Evolutionary conservation across 768 basidiomycete species (phyloP).

Genomic region (Tephrocybe sp.): DNA sequence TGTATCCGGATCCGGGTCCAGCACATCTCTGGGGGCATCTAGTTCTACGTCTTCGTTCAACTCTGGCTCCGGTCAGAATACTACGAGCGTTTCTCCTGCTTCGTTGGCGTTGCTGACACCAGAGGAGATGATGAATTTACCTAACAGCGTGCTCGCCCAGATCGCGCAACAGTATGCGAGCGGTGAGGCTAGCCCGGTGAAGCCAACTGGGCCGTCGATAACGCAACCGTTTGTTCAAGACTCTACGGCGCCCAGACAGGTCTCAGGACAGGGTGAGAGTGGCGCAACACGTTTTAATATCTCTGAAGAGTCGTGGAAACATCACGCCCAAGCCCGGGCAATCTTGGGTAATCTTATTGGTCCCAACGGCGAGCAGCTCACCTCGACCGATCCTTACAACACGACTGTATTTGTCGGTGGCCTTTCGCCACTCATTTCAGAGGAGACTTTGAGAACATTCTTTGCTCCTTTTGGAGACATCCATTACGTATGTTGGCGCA

Average conservation of each 20-base stretch:
- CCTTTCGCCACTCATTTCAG: conserved; percentile 81
- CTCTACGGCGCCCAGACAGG: conserved; percentile 29
- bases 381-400: conserved; percentile 92
- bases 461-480: conserved; percentile 93
- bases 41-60: conserved; percentile 50
- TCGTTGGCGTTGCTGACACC: conserved; percentile 46
- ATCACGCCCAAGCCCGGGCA: conserved; percentile 78
- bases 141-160: conserved; percentile 44
- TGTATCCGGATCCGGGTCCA: conserved; percentile 42
- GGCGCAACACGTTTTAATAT: conserved; percentile 53
- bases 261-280: conserved; percentile 30
- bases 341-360: conserved; percentile 83
- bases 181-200: conserved; percentile 29
- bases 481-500: conserved; percentile 65
- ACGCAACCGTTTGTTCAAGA: conserved; percentile 43
- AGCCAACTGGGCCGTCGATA: conserved; percentile 28
- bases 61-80: conserved; percentile 38
- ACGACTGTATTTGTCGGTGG: conserved; percentile 96
- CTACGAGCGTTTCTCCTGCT: conserved; percentile 44
- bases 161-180: conserved; percentile 47
- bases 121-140: conserved; percentile 52
- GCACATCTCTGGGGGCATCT: conserved; percentile 48
- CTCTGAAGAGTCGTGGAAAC: conserved; percentile 80
- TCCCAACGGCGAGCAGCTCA: conserved; percentile 82
- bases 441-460: conserved; percentile 88